Base-by-base conservation (phyloP, 805 yeast genomes). In the Spathaspora girioi region DNA sequence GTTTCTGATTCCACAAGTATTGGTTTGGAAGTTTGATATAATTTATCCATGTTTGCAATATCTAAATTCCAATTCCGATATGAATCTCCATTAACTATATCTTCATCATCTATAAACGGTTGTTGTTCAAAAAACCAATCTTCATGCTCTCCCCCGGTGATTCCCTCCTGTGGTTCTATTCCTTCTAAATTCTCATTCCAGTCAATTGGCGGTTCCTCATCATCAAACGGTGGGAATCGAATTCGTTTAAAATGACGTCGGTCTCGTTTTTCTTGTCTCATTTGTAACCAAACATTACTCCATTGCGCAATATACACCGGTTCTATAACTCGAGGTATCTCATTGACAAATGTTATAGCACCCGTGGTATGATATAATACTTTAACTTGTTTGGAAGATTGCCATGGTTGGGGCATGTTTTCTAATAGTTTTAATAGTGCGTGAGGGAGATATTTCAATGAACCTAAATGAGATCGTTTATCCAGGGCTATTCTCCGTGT, bases 321-420 rank as follows among this genome's bases (percentile, higher is more conserved):
- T 61, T 89, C 96, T 15, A 90, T 86, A 3, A 94, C 98, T 58
- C 96, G 75, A 0, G 98, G 97, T 3, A 81, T 77, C 64, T 94
- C 98, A 65, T 93, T 86, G 18, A 94, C 97, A 75, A 94, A 91
- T 0, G 99, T 90, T 17, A 94, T 86, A 12, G 99, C 97, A 23
- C 99, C 99, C 0, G 94, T 83, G 18, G 80, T 79, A 62, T 94
- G 99, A 65, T 94, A 94, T 42, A 93, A 68, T 6, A 93, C 98
- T 52, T 80, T 83, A 19, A 94, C 98, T 43, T 88, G 96, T 54
- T 88, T 88, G 1, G 79, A 72, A 48, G 82, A 80, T 65, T 94
- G 98, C 99, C 99, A 94, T 0, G 99, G 99, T 64, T 91, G 96
- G 0, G 99, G 99, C 93, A 94, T 93, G 62, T 90, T 91, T 61